These are phyloP conservation scores for Iberis pinnata DNA, from an alignment of 345 rosid genomes.

Conservation along the genomic window DNA sequence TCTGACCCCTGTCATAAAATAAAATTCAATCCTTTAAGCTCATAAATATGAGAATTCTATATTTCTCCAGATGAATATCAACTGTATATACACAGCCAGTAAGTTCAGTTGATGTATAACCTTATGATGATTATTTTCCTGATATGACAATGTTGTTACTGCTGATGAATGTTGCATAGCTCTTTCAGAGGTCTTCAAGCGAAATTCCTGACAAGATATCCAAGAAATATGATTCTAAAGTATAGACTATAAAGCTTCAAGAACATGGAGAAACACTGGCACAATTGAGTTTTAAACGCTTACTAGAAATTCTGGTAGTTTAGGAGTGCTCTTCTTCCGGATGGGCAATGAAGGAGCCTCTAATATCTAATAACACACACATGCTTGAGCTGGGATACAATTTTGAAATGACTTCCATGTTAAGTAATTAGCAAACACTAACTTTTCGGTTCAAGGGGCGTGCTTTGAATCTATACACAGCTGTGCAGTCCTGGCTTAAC, in stretches of 20 bases:
- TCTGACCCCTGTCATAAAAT: slow-evolving; percentile 41
- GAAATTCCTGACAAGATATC: slow-evolving; percentile 62
- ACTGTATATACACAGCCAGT: not conserved
- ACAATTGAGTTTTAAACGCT: slow-evolving; percentile 21
- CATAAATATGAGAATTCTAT: not conserved
- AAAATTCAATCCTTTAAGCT: not conserved
- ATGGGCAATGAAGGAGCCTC: slow-evolving; percentile 77
- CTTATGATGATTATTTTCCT: slow-evolving; percentile 41
- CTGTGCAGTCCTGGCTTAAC: slow-evolving; percentile 34
- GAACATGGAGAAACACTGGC: slow-evolving; percentile 1
- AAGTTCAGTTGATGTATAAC: slow-evolving; percentile 33
- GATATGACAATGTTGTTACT: slow-evolving; percentile 36
- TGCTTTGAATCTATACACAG: slow-evolving; percentile 69
- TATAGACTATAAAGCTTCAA: slow-evolving; percentile 2
- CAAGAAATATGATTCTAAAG: slow-evolving; percentile 18
- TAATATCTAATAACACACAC: slow-evolving; percentile 51
- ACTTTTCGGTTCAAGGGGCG: slow-evolving; percentile 94
- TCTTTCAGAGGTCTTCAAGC: slow-evolving; percentile 75
- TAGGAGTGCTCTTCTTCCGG: slow-evolving; percentile 70
- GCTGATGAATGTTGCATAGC: slow-evolving; percentile 64
- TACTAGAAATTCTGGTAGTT: slow-evolving; percentile 82
- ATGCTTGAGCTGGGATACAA: slow-evolving; percentile 14
- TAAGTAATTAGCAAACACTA: slow-evolving; percentile 24
- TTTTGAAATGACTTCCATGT: slow-evolving; percentile 3
- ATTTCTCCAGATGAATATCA: slow-evolving; percentile 2